Base-by-base conservation (phyloP, 1,284 basidiomycete species). In the Irpex lacteus region DNA sequence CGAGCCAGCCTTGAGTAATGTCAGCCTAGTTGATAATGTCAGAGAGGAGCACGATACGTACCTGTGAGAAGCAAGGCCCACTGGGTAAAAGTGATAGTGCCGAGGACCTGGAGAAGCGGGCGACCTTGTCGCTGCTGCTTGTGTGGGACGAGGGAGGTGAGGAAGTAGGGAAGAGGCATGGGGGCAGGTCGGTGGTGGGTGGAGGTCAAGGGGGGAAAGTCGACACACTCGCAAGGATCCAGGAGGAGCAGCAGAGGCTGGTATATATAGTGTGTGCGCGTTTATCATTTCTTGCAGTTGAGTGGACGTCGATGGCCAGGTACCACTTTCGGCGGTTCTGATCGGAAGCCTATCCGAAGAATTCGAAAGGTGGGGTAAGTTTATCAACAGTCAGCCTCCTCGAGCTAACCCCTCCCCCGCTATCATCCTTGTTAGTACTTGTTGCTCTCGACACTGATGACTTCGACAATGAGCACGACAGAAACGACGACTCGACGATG, bases 1-100 rank as follows among this genome's bases (percentile, higher is more conserved):
- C 89, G 8, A 92, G 77, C 87, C 88, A 92, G 55, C 89, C 57
- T 70, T 18, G 34, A 54, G 62, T 56, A 38, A 34, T 44, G 21
- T 32, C 19, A 21, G 49, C 40, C 13, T n/a, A 18, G 21, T 7
- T 15, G 8, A 13, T 0, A 7, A 0, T 21, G 26, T 8, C 32
- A 53, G 1, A 15, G 18, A 53, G 1, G 32, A 56, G 3, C 5
- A 56, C 15, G 13, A 56, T n/a, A 18, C 77, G n/a, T 64, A 77
- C 78, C 81, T 47, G 77, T 77, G 70, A 78, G 78, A 75, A 85
- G 84, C 61, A 81, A 75, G 2, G 78, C 72, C 81, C 82, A 84
- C 65, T 82, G 80, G n/a, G 78, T 74, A 72, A 77, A 80, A 3
- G 75, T 75, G 15, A 82, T 72, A 21, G 79, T 73, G 58, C 75